phyloP scores from a whole-genome alignment of 2,329 filamentous ascomycete genomes.

The Colletotrichum agaves region DNA sequence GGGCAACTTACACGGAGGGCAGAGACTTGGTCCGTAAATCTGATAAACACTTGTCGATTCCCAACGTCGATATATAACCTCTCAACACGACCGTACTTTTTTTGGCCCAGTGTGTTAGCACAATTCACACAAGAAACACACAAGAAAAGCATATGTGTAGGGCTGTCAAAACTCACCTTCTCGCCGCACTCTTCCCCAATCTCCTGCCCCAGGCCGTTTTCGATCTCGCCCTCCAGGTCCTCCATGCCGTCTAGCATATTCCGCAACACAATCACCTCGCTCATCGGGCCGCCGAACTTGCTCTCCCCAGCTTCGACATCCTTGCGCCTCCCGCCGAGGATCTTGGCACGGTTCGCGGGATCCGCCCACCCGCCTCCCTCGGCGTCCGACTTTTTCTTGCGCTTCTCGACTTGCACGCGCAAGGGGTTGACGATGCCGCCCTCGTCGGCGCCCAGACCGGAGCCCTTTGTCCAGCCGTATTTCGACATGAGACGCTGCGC shows the following conservation, averaged over 20 bases:
- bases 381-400: slow-evolving; percentile 80
- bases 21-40: slow-evolving; percentile 87
- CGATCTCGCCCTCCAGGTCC: slow-evolving; percentile 81
- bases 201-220: slow-evolving; percentile 83
- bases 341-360: slow-evolving; percentile 77
- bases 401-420: slow-evolving; percentile 85
- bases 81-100: slow-evolving; percentile 83
- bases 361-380: slow-evolving; percentile 83
- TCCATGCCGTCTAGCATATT: slow-evolving; percentile 88
- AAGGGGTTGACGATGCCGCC: slow-evolving; percentile 88
- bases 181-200: slow-evolving; percentile 94
- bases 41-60: slow-evolving; percentile 83
- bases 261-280: slow-evolving; percentile 81
- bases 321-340: slow-evolving; percentile 79
- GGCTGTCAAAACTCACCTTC: slow-evolving; percentile 61
- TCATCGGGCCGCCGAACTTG: slow-evolving; percentile 76
- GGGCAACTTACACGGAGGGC: slow-evolving; percentile 77
- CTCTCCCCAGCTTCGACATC: slow-evolving; percentile 44
- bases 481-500: slow-evolving; percentile 91
- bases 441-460: slow-evolving; percentile 84
- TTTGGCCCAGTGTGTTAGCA: no score
- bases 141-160: no score
- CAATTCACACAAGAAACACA: no score
- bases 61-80: slow-evolving; percentile 78
- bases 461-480: slow-evolving; percentile 91